Evolutionary conservation across 1,284 basidiomycete species (phyloP).

Genomic region (Cryptococcus maquisensis): DNA sequence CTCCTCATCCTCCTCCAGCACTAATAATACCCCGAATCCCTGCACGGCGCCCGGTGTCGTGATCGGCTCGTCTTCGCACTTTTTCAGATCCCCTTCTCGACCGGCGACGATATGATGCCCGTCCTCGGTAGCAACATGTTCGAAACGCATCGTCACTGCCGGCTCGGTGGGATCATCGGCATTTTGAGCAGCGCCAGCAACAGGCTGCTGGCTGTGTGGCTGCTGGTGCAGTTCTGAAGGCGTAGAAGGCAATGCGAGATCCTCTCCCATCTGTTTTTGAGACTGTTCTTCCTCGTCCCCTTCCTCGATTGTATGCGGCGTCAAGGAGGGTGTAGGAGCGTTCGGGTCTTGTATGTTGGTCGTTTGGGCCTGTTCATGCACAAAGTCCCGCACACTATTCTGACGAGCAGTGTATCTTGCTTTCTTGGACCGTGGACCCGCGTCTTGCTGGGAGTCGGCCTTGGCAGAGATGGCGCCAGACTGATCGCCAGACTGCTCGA

Average conservation of each 20-base stretch:
- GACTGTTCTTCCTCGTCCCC: background rate
- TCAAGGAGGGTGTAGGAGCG: slow-evolving; percentile 30
- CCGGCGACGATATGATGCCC: slow-evolving; percentile 72
- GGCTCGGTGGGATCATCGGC: slow-evolving; percentile 17
- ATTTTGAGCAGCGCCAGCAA: background rate
- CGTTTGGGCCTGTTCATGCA: slow-evolving; percentile 36
- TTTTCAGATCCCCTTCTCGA: slow-evolving; percentile 62
- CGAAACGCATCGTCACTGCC: slow-evolving; percentile 61
- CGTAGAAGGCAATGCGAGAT: background rate
- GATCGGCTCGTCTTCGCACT: slow-evolving; percentile 86
- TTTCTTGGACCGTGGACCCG: background rate
- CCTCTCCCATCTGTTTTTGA: background rate
- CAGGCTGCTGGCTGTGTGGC: background rate
- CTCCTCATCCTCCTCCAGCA: slow-evolving; percentile 64
- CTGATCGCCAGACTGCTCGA: background rate
- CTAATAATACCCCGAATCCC: slow-evolving; percentile 77
- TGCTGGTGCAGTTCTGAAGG: background rate
- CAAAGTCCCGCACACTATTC: slow-evolving; percentile 33
- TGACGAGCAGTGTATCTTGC: slow-evolving; percentile 10
- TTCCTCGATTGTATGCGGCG: slow-evolving; percentile 1
- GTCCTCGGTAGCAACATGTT: slow-evolving; percentile 63
- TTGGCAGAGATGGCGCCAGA: background rate
- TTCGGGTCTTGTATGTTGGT: slow-evolving; percentile 38
- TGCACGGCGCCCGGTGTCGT: slow-evolving; percentile 80
- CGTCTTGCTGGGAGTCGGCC: background rate